Evolutionary conservation across 2,329 filamentous ascomycete species (phyloP).

Genomic region (Trichophyton mentagrophytes): DNA sequence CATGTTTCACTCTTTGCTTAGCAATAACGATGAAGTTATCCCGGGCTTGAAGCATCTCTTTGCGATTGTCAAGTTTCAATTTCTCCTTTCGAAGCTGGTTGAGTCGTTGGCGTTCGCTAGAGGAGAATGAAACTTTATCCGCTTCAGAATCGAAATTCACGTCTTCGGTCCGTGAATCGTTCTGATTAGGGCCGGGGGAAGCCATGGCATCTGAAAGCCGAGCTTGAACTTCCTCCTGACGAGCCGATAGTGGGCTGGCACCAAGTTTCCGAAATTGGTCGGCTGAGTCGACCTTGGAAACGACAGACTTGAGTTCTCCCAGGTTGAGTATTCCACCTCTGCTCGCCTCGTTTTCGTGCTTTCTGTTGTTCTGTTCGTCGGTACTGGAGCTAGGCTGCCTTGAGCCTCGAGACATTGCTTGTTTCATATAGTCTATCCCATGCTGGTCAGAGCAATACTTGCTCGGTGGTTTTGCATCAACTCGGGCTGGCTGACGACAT

Average conservation of each 20-base stretch:
- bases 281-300: constrained; percentile 26
- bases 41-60: constrained; percentile 31
- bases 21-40: constrained; percentile 32
- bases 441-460: constrained; percentile 41
- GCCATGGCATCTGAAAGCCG: constrained; percentile 7
- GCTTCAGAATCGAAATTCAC: constrained; percentile 10
- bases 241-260: constrained; percentile 25
- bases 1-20: constrained; percentile 29
- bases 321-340: constrained; percentile 32
- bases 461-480: constrained; percentile 28
- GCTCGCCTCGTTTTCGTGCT: constrained; percentile 13
- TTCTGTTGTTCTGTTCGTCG: background rate
- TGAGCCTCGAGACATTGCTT: background rate
- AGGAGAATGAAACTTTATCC: constrained; percentile 11
- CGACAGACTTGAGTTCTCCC: constrained; percentile 31
- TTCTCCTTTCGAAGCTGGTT: constrained; percentile 10
- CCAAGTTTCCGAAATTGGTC: constrained; percentile 32
- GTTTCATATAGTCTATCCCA: constrained; percentile 32
- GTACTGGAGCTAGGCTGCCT: background rate
- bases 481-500: constrained; percentile 36
- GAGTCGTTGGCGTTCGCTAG: constrained; percentile 14
- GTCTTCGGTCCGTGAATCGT: background rate
- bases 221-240: constrained; percentile 16
- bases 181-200: background rate
- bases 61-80: constrained; percentile 16